Base-by-base conservation (phyloP, 1,284 basidiomycete species). In the Cryptococcus amylolentus region DNA sequence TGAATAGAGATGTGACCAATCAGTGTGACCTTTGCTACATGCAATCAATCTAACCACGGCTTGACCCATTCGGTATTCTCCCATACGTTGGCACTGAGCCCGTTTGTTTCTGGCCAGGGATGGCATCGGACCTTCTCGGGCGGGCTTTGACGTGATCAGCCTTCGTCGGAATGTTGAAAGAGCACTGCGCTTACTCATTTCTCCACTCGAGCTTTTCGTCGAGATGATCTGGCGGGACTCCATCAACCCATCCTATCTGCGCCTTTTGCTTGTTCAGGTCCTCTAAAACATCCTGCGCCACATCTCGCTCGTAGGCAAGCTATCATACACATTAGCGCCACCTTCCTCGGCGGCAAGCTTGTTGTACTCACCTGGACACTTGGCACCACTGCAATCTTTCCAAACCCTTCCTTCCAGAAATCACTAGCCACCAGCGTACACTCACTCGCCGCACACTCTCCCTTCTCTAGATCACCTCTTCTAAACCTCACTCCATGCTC, bases 1-100 rank as follows among this genome's bases (percentile, higher is more conserved):
- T 20, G 20, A 23, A 23, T 23, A 23, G 23, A 8, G 31, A 35
- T 35, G 31, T 35, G 6, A 35, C 3, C 31, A 20, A 18, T n/a
- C 14, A 16, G 10, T 44, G 12, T 5, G 42, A 20, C 42, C 3
- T 44, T 18, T 26, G 42, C 5, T n/a, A 18, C 14, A 16, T 9
- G 12, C 14, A 26, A 31, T 51, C 38, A 54, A 23, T 58, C 42
- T 27, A 64, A n/a, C 63, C 64, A 72, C 14, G 76, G 74, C 20
- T 64, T 56, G 3, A 76, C 70, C 76, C 75, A 77, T 49, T 57
- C 49, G 18, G 68, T 76, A 38, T 56, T 65, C 57, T 72, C 70
- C 77, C 77, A 79, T 3, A 79, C 75, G 53, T 79, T 79, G n/a
- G 68, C 72, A 27, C 60, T 60, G 26, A 76, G 56, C 0, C 77